Evolutionary conservation across 202 grass and related monocot species (phyloP), one percentile per base, ranked within the genome.

Genomic region (Schoenoplectus triqueter): DNA sequence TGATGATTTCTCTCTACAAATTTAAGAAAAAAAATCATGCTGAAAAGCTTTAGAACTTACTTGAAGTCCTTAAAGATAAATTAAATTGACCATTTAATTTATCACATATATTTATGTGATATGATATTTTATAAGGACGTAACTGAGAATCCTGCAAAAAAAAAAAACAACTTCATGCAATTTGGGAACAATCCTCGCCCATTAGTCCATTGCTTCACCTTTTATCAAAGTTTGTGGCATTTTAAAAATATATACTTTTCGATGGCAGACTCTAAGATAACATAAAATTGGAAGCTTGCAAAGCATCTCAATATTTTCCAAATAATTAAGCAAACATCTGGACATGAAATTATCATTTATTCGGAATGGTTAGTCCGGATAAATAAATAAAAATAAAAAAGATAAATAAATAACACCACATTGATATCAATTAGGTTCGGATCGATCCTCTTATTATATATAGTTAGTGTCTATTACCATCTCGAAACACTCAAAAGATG

Each of bases 211-310:
- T 71, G 69, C 15, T 71, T 71, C n/a, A 71, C 7, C 69, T 47
- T 71, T 71, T 71, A 71, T 71, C 45, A 71, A 71, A 71, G 44
- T 47, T 71, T 71, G 69, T 49, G 69, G 69, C 45, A 15, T 71
- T 71, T 71, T 8, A 8, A 70, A 71, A 48, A 31, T 31, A 31
- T 31, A 31, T 31, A 31, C 31, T 31, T 31, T 31, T 31, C 31
- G 31, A 31, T 31, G 31, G n/a, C 6, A 9, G 44, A 50, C 45
- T 73, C 45, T 20, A 31, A 31, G 31, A 31, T 31, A 31, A 31
- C 31, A 31, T 31, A 31, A 31, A 31, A 31, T 31, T 31, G 31
- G 31, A 31, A 31, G 31, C 31, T 31, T 31, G 31, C 31, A 31
- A 31, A 31, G 31, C 31, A 31, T 31, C 31, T 31, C 31, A 31